phyloP scores from a whole-genome alignment of 73 alveolate genomes.

The Durusdinium trenchii region DNA sequence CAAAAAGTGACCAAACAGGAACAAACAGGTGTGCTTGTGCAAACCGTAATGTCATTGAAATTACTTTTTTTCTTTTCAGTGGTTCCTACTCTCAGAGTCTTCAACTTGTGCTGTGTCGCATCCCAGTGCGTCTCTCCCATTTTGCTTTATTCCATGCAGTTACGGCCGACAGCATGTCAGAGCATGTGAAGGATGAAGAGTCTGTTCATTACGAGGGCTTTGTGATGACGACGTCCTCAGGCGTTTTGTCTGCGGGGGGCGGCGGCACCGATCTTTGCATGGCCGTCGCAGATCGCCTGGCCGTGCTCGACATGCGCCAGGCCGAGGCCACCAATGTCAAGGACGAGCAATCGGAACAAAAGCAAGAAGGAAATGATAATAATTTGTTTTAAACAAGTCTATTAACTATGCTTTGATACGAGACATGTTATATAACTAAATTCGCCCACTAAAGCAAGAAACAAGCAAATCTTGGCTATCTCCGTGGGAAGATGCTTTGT shows the following conservation, averaged over 20 bases:
- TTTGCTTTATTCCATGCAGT: background rate
- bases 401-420: background rate
- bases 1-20: background rate
- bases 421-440: background rate
- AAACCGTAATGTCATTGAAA: background rate
- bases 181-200: background rate
- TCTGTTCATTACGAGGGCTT: background rate
- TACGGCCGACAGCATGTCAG: background rate
- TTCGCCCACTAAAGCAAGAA: background rate
- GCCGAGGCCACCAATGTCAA: slow-evolving; percentile 45
- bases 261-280: slow-evolving; percentile 27
- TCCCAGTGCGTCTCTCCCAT: background rate
- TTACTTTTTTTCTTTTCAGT: background rate
- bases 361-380: too few relatives aligned
- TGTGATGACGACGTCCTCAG: slow-evolving; percentile 38
- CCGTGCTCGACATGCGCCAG: slow-evolving; percentile 10
- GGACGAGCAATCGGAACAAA: background rate
- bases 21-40: background rate
- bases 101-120: background rate
- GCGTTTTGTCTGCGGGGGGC: background rate
- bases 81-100: background rate
- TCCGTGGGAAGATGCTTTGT: background rate
- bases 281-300: slow-evolving; percentile 49
- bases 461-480: background rate
- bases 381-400: too few relatives aligned